phyloP scores from a whole-genome alignment of 202 grass and related monocot species.

The Setaria italica region DNA sequence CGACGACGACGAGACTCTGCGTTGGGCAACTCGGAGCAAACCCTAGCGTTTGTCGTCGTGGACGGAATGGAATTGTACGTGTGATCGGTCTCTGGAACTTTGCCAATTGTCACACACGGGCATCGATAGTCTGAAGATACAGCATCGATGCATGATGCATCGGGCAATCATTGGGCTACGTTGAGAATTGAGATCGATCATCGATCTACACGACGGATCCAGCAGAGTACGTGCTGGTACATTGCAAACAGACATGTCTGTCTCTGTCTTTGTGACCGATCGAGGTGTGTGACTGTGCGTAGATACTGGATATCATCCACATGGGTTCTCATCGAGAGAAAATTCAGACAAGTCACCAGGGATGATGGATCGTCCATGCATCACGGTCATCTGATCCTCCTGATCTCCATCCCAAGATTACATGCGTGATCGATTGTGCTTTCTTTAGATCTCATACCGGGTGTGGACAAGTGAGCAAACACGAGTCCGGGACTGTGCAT shows the following conservation, averaged over 20 bases:
- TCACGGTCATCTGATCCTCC: neutral
- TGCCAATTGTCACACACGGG: neutral
- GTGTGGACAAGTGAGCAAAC: conserved; percentile 20
- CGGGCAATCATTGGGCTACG: neutral
- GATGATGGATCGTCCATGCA: neutral
- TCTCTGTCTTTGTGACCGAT: neutral
- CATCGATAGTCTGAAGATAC: no score
- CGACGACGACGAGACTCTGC: neutral
- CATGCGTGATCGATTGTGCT: neutral
- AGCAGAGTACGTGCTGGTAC: neutral
- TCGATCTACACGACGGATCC: no score
- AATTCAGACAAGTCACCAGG: neutral
- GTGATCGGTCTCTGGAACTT: neutral
- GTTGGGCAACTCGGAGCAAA: neutral
- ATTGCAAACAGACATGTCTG: neutral
- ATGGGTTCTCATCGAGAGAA: neutral
- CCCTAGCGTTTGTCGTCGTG: neutral
- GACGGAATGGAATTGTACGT: neutral
- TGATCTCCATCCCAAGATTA: neutral
- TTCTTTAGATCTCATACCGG: neutral
- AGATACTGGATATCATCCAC: conserved; percentile 6
- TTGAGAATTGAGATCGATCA: neutral
- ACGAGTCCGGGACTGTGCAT: conserved; percentile 25
- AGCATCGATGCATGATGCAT: no score
- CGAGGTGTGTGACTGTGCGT: neutral